Conservation (phyloP, 768 basidiomycete species). For the Naganishia onofrii region DNA sequence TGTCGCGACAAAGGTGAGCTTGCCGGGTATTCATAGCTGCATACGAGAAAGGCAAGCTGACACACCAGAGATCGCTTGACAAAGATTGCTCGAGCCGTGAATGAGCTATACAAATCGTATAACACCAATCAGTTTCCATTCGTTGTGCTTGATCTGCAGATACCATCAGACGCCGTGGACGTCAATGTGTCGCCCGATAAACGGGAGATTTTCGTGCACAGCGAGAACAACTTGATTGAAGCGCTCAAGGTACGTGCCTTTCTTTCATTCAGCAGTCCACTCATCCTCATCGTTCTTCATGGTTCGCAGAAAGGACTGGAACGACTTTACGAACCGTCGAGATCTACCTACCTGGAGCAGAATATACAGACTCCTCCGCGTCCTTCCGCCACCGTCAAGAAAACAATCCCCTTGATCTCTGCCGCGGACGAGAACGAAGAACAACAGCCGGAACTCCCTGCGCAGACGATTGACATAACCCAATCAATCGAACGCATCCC, state of each 20-base stretch:
- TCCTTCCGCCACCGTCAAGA: constrained; percentile 20
- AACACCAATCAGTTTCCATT: constrained; percentile 73
- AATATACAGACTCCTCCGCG: constrained; percentile 38
- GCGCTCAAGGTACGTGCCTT: constrained; percentile 66
- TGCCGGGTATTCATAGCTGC: neutral
- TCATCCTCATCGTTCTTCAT: neutral
- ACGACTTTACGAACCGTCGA: constrained; percentile 62
- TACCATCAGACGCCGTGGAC: constrained; percentile 68
- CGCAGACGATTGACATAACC: neutral
- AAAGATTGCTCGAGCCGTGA: constrained; percentile 81
- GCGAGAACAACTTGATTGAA: constrained; percentile 73
- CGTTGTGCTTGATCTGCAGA: constrained; percentile 73
- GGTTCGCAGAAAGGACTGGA: constrained; percentile 64
- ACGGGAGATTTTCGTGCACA: constrained; percentile 86
- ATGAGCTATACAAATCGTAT: constrained; percentile 87
- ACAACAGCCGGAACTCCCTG: neutral
- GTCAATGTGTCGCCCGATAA: constrained; percentile 97
- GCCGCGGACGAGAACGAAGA: constrained; percentile 4
- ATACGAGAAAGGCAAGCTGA: neutral
- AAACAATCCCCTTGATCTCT: constrained; percentile 5
- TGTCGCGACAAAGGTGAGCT: constrained; percentile 65
- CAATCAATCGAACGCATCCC: neutral
- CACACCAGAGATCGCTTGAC: neutral
- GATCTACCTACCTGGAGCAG: constrained; percentile 70
- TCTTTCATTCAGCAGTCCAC: neutral